Conservation (phyloP, 2,329 filamentous ascomycete species). For the Fusarium nanum region DNA sequence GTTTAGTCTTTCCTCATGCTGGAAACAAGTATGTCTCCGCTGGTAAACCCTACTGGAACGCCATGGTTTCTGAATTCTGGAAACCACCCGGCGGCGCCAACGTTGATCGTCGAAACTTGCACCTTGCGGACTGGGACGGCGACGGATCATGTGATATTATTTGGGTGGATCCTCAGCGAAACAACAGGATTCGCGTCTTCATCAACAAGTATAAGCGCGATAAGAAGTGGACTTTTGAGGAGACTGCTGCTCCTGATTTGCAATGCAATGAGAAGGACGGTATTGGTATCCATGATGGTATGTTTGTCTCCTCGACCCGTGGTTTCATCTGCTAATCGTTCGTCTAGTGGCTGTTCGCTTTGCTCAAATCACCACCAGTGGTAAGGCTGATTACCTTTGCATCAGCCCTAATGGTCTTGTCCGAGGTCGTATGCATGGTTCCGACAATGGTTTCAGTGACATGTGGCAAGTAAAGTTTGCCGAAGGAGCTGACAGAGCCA, state of each 20-base stretch:
- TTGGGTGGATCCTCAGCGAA: neutral
- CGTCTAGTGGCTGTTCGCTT: conserved; percentile 2
- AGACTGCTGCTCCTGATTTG: neutral
- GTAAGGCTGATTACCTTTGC: neutral
- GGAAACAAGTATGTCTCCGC: neutral
- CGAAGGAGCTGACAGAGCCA: neutral
- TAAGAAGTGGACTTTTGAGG: neutral
- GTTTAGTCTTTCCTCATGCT: neutral
- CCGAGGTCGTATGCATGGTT: neutral
- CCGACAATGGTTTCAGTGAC: neutral
- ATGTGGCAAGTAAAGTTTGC: neutral
- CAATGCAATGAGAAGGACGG: conserved; percentile 1
- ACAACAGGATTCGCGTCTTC: neutral
- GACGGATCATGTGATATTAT: conserved; percentile 17
- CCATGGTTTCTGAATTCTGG: neutral
- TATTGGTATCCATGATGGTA: neutral
- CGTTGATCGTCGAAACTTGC: neutral
- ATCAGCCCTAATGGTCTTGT: neutral
- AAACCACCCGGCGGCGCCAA: neutral
- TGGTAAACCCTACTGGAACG: neutral
- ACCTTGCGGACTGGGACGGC: conserved; percentile 13
- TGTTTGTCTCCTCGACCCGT: no score
- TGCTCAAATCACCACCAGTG: neutral
- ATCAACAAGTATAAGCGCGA: neutral
- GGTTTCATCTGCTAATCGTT: neutral